These are phyloP conservation scores for Nitzschia sp. DNA, from an alignment of 108 stramenopile species.

Conservation along the genomic window DNA sequence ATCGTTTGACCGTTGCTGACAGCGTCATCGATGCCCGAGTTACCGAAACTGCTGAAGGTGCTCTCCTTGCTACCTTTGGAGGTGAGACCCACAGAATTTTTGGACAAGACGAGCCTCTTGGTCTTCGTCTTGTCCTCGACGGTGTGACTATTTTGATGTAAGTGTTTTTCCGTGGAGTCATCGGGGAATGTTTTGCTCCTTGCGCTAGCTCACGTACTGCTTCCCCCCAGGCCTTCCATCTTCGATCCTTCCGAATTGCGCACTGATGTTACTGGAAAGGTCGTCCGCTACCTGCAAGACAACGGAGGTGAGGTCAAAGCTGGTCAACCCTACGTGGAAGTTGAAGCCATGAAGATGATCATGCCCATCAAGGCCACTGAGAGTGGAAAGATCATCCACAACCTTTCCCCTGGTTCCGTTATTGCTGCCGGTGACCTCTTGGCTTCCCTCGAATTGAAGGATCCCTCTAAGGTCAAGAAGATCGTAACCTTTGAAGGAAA, in stretches of 20 bases:
- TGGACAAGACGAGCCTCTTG: conserved; percentile 96
- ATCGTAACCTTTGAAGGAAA: conserved; percentile 81
- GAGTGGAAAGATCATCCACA: conserved; percentile 92
- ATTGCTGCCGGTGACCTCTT: conserved; percentile 95
- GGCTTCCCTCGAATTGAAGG: conserved; percentile 92
- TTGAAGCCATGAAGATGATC: conserved; percentile 97
- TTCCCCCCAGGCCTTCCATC: conserved; percentile 78
- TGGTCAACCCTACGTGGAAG: conserved; percentile 94
- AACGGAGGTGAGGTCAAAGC: conserved; percentile 86
- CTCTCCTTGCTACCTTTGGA: conserved; percentile 89
- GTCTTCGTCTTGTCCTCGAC: conserved; percentile 87
- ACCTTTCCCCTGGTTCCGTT: conserved; percentile 92
- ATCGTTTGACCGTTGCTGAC: conserved; percentile 74
- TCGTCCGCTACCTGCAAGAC: conserved; percentile 97
- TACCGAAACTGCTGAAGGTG: conserved; percentile 90
- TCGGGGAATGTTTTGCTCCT: neutral
- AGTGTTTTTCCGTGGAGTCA: conserved; percentile 29
- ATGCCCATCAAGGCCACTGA: conserved; percentile 95
- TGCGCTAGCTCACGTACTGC: neutral
- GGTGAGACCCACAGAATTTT: conserved; percentile 91
- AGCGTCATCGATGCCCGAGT: conserved; percentile 71
- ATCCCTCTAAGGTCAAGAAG: conserved; percentile 95
- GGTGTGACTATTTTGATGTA: conserved; percentile 86
- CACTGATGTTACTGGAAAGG: conserved; percentile 97
- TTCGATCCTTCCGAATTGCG: conserved; percentile 97